Evolutionary conservation across 108 stramenopile species (phyloP).

Genomic region (Pseudonitzschia multiseries): DNA sequence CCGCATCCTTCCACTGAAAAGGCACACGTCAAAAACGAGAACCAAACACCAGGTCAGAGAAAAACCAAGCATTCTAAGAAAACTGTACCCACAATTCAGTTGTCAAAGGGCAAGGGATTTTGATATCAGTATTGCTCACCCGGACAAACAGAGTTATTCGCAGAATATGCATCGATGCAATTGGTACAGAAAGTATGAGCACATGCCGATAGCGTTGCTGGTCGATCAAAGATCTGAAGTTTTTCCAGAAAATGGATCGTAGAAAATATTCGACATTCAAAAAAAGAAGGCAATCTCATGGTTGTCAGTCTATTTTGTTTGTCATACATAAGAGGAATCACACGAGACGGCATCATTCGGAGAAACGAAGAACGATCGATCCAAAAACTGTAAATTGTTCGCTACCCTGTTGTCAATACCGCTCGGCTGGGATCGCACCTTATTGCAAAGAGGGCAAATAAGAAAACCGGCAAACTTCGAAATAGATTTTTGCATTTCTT

Average conservation of each 20-base stretch:
- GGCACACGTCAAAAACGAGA: background rate
- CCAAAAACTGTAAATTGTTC: no score
- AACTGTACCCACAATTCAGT: background rate
- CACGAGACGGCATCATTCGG: no score
- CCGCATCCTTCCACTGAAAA: constrained; percentile 26
- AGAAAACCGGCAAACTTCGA: constrained; percentile 15
- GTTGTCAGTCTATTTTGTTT: no score
- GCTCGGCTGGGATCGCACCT: constrained; percentile 15
- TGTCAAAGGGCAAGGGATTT: background rate
- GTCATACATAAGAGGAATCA: no score
- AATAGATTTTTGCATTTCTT: constrained; percentile 31
- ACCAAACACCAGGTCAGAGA: background rate
- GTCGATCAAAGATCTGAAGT: constrained; percentile 30
- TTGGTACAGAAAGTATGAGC: constrained; percentile 36
- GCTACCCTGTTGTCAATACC: no score
- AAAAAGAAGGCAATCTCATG: no score
- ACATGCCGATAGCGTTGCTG: constrained; percentile 34
- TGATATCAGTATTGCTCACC: background rate
- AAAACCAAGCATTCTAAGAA: background rate
- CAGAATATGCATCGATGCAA: constrained; percentile 37
- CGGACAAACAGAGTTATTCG: constrained; percentile 26
- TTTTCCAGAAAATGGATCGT: no score
- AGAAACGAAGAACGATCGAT: no score
- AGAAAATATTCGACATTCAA: no score
- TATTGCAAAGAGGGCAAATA: constrained; percentile 30